Evolutionary conservation across 2,329 filamentous ascomycete genomes (phyloP), one percentile per base, ranked within the genome.

Genomic region (Aureobasidium sp.): DNA sequence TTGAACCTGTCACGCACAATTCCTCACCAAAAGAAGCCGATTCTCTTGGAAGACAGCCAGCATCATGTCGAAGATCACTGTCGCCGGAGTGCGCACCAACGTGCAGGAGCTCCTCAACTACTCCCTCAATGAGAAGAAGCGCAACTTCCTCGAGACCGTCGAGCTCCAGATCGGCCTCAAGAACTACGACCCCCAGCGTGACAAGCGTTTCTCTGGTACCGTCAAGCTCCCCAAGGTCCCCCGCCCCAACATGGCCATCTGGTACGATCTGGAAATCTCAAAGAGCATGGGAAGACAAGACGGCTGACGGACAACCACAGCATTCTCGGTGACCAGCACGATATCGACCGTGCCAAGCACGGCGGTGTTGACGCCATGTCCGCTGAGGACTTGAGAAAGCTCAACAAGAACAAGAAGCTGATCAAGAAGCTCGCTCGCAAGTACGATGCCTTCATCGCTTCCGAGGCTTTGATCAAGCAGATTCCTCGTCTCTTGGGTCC

Each of bases 391-490:
- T 83, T 99, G 83, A 99, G 99, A 90, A 99, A 99, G 89, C 91
- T 99, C 72, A 99, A 99, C 89, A 99, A 99, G 91, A 99, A 99
- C 91, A 97, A 99, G 90, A 99, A 99, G 89, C 88, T 97, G 76
- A 97, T 99, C 88, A 99, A 99, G 91, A 99, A 99, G 89, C 90
- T 99, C 70, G 94, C 94, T 68, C 91, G 92, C 87, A 99, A 99
- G 86, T 97, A 99, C 88, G 94, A 99, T 81, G 94, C 94, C 73
- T 99, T 99, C 83, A 82, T 99, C 77, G 89, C 94, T 78, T 97
- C 93, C 77, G 94, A 99, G 77, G 83, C 89, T 75, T 83, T 99
- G 76, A 97, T 99, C 88, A 97, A 96, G 89, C 92, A 97, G 86
- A 97, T 99, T 74, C 94, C 94, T 73, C 94, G 94, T 97, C 91